Conservation (phyloP, 768 basidiomycete genomes). For the Xerocomellus intermedius region DNA sequence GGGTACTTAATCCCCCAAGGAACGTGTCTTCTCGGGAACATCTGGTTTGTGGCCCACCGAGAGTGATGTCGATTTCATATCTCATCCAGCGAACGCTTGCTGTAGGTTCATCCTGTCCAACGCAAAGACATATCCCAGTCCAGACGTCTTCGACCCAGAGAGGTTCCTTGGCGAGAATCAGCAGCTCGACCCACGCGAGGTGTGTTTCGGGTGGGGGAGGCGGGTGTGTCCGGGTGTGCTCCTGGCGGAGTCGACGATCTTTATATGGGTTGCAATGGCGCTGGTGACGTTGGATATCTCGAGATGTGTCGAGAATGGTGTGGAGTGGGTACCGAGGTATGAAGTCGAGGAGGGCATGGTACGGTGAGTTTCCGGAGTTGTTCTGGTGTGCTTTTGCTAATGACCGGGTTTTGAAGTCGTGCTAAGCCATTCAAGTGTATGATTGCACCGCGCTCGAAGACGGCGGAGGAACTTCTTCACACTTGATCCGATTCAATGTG, state of each 20-base stretch:
- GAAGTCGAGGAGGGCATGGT: background rate
- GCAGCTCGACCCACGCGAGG: conserved; percentile 1
- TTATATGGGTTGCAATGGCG: background rate
- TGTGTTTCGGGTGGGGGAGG: conserved; percentile 14
- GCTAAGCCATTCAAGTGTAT: conserved; percentile 7
- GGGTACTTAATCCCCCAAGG: conserved; percentile 25
- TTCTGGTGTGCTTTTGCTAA: background rate
- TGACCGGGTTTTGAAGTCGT: background rate
- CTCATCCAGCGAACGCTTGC: background rate
- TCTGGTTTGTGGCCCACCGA: conserved; percentile 2
- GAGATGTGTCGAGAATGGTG: background rate
- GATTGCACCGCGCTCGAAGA: background rate
- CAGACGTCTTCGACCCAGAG: conserved; percentile 3
- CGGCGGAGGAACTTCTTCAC: background rate
- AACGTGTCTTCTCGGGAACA: background rate
- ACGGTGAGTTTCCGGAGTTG: background rate
- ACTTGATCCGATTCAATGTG: background rate
- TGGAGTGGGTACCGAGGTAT: background rate
- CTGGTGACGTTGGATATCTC: conserved; percentile 14
- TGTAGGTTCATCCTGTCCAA: conserved; percentile 1
- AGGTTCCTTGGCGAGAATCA: conserved; percentile 3
- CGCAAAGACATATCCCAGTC: background rate
- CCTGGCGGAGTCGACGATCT: no score
- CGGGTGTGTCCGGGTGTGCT: conserved; percentile 3
- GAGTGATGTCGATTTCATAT: background rate